Percentiles rank a stretch among this genome's conserved stretches.
These are phyloP conservation scores for Astrephomene gubernaculifera DNA, from an alignment of 139 green algal species.

Conservation along the genomic window DNA sequence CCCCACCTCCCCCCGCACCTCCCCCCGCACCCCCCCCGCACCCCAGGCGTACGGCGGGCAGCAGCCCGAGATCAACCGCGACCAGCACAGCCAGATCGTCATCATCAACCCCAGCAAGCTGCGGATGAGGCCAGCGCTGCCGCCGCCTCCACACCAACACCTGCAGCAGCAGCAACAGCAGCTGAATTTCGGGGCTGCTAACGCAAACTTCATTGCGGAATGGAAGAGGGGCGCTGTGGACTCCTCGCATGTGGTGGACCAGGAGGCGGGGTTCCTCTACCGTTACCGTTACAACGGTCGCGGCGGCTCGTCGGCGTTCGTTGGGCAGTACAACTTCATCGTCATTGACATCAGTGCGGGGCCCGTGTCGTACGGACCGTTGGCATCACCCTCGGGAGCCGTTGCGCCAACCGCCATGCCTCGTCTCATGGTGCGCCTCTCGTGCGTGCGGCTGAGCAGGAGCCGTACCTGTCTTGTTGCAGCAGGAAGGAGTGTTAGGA, in stretches of 20 bases:
- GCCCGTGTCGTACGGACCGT: slow-evolving; percentile 48
- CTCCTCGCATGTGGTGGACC: slow-evolving; percentile 31
- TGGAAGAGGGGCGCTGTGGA: slow-evolving; percentile 27
- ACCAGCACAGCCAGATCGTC: slow-evolving; percentile 55
- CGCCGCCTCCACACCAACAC: not conserved
- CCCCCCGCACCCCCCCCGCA: too few relatives aligned
- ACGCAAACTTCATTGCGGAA: slow-evolving; percentile 14
- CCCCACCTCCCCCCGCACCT: too few relatives aligned
- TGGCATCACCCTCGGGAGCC: slow-evolving; percentile 28
- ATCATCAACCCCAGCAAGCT: slow-evolving; percentile 62
- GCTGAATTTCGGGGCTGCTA: too few relatives aligned
- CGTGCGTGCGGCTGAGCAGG: not conserved
- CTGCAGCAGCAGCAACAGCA: not conserved
- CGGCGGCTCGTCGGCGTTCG: slow-evolving; percentile 22
- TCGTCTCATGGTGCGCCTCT: slow-evolving; percentile 35
- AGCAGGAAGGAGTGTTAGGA: too few relatives aligned
- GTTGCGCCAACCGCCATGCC: slow-evolving; percentile 47
- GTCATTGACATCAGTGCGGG: slow-evolving; percentile 51
- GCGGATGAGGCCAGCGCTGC: slow-evolving; percentile 2
- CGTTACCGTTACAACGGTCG: slow-evolving; percentile 46
- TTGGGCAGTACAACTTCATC: slow-evolving; percentile 50
- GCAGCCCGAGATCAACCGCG: slow-evolving; percentile 7
- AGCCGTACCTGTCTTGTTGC: too few relatives aligned
- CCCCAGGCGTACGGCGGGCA: slow-evolving; percentile 26
- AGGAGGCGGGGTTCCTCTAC: slow-evolving; percentile 57